These are phyloP conservation scores for Trifolium subterraneum DNA, from an alignment of 306 rosid genomes.

Conservation along the genomic window DNA sequence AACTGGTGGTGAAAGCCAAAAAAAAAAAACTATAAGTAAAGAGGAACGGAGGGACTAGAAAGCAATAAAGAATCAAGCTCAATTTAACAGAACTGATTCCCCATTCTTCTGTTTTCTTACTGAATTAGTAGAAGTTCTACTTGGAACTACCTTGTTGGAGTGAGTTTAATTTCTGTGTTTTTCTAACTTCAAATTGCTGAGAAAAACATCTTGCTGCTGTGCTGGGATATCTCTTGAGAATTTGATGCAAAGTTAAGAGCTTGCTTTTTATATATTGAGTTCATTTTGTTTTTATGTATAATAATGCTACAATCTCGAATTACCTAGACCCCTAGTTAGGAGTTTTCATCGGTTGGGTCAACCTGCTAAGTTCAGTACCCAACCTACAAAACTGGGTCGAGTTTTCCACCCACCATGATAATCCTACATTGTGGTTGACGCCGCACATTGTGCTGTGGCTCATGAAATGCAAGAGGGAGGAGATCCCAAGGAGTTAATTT, in stretches of 20 bases:
- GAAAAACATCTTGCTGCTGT: not conserved
- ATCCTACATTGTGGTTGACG: not conserved
- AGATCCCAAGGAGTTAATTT: not conserved
- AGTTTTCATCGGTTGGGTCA: not conserved
- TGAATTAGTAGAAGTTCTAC: slow-evolving; percentile 14
- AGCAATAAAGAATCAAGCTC: slow-evolving; percentile 4
- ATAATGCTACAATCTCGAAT: slow-evolving; percentile 8
- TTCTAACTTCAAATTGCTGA: not conserved
- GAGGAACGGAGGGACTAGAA: no score
- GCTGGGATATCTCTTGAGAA: not conserved
- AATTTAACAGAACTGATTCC: slow-evolving; percentile 12
- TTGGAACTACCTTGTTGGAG: not conserved
- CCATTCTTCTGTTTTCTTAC: slow-evolving; percentile 14
- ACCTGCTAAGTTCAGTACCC: not conserved
- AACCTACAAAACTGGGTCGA: not conserved
- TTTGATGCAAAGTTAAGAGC: slow-evolving; percentile 9
- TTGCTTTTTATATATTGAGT: not conserved
- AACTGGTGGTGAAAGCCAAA: no score
- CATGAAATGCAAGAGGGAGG: not conserved
- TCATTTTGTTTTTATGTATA: slow-evolving; percentile 3
- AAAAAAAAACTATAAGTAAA: no score
- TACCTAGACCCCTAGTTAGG: not conserved
- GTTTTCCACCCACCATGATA: not conserved
- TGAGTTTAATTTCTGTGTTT: slow-evolving; percentile 2
- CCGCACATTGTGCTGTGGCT: not conserved